Percentiles rank a stretch among this genome's conserved stretches.
Conservation (phyloP, 257 asterid species). For the Salvia rosmarinus region DNA sequence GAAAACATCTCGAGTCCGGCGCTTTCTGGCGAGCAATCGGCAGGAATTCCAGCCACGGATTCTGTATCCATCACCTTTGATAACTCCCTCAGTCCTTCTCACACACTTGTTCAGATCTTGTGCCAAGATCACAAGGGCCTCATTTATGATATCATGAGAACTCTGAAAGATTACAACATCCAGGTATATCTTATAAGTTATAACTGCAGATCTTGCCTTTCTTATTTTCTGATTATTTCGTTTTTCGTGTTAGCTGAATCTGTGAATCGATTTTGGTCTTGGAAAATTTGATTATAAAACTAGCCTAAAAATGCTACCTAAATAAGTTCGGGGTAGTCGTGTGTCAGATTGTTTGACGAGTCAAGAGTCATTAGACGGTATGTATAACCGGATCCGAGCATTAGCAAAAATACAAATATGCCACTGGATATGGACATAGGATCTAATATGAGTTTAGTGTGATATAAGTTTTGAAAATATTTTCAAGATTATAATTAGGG, state of each 20-base stretch:
- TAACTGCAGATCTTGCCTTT: not conserved
- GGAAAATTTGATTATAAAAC: not conserved
- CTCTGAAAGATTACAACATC: constrained; percentile 66
- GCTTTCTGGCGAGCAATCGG: constrained; percentile 32
- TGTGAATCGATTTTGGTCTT: not conserved
- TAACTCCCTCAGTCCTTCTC: constrained; percentile 67
- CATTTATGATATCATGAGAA: constrained; percentile 74
- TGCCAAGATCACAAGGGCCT: constrained; percentile 80
- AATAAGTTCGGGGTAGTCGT: not conserved
- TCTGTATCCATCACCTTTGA: constrained; percentile 54
- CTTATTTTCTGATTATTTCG: not conserved
- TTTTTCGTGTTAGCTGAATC: not conserved
- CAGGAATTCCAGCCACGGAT: constrained; percentile 38
- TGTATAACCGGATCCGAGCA: no score
- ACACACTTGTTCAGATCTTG: constrained; percentile 62
- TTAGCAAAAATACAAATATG: not conserved
- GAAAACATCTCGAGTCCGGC: constrained; percentile 53
- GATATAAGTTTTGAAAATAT: no score
- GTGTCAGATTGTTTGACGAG: not conserved
- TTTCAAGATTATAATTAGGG: no score
- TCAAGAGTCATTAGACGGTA: not conserved
- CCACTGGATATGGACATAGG: not conserved
- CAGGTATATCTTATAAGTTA: constrained; percentile 50
- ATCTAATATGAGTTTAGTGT: no score
- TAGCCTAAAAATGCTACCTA: not conserved